phyloP scores from a whole-genome alignment of 1,284 basidiomycete species.

The Tylopilus sp. region DNA sequence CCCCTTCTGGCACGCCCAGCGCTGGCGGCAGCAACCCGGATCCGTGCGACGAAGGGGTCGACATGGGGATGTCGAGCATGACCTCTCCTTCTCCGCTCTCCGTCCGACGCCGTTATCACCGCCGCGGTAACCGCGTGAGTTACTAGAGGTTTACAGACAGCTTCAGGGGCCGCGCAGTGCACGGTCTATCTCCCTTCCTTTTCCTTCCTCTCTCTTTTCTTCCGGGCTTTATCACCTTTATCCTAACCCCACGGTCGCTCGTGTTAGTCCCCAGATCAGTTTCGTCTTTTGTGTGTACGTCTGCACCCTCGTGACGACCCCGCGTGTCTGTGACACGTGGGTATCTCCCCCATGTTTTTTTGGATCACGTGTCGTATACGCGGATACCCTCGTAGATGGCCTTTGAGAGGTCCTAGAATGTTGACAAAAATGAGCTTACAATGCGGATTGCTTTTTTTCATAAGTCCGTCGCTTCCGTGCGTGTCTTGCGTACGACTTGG shows the following conservation, averaged over 20 bases:
- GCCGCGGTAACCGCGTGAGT: constrained; percentile 5
- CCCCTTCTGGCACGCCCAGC: neutral
- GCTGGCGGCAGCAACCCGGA: neutral
- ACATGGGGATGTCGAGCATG: neutral
- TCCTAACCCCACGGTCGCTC: neutral
- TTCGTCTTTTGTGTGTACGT: neutral
- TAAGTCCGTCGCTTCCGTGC: too few relatives aligned
- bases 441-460: too few relatives aligned
- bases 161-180: neutral
- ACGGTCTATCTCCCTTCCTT: neutral
- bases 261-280: neutral
- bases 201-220: neutral
- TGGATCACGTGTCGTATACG: neutral
- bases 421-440: neutral
- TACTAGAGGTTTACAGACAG: neutral
- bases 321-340: neutral
- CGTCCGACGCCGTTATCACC: constrained; percentile 7
- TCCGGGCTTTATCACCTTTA: neutral
- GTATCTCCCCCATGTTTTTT: neutral
- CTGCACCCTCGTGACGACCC: neutral
- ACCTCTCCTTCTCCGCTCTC: neutral
- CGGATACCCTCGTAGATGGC: neutral
- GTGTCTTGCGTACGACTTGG: too few relatives aligned
- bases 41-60: neutral
- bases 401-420: neutral